These are phyloP conservation scores for Aspergillus bombycis DNA, from an alignment of 2,329 filamentous ascomycete genomes.

Conservation along the genomic window DNA sequence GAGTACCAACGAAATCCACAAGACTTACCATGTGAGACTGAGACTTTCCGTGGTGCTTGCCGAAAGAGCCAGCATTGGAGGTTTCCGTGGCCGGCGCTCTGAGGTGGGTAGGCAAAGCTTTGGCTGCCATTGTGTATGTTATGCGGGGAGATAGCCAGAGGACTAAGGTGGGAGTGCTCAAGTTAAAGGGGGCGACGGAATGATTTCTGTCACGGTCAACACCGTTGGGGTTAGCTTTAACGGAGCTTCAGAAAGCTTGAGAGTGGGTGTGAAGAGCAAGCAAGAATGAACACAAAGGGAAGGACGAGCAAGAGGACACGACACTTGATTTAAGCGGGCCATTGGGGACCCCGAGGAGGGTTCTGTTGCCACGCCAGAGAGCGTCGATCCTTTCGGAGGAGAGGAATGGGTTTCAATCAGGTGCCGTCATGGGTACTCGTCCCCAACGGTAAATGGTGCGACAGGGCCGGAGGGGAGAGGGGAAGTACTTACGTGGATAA, in stretches of 20 bases:
- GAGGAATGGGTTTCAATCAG: slow-evolving; percentile 28
- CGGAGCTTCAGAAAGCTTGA: neutral
- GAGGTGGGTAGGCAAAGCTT: slow-evolving; percentile 81
- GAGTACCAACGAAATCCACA: neutral
- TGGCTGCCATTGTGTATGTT: slow-evolving; percentile 66
- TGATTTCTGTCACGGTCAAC: neutral
- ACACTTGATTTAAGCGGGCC: slow-evolving; percentile 21
- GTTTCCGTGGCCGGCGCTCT: slow-evolving; percentile 60
- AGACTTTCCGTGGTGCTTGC: slow-evolving; percentile 58
- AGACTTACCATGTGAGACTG: slow-evolving; percentile 59
- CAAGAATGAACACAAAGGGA: slow-evolving; percentile 13
- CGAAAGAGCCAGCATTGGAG: slow-evolving; percentile 39
- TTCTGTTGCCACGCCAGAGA: slow-evolving; percentile 16
- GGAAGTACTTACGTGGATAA: neutral
- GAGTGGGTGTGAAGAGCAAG: neutral
- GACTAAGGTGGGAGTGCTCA: neutral
- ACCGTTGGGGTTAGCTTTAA: neutral
- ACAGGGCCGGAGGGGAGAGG: neutral
- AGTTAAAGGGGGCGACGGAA: neutral
- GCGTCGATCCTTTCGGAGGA: slow-evolving; percentile 29
- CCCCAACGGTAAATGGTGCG: slow-evolving; percentile 11
- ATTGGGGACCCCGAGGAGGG: neutral
- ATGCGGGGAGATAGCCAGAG: neutral
- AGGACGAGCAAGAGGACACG: slow-evolving; percentile 20
- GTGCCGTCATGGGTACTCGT: slow-evolving; percentile 33